phyloP scores from a whole-genome alignment of 1,284 basidiomycete genomes.

The Phenoliferia sp. region DNA sequence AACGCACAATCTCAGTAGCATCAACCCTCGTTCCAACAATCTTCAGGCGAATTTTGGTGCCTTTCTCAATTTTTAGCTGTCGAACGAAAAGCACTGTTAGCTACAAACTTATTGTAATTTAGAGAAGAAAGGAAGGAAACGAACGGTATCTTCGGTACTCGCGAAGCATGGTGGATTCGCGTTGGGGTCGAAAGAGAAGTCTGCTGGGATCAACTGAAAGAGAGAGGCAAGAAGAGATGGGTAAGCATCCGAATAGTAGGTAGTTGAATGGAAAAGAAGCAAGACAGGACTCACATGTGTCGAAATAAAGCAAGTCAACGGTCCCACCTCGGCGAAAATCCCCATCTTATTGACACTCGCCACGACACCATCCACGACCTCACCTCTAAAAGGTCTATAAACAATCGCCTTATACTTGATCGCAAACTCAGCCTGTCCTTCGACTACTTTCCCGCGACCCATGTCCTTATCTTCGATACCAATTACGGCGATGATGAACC shows the following conservation, averaged over 20 bases:
- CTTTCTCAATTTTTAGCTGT: slow-evolving; percentile 80
- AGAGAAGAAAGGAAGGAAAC: slow-evolving; percentile 16
- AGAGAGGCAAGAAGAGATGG: slow-evolving; percentile 20
- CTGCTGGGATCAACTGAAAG: slow-evolving; percentile 82
- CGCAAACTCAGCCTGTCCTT: slow-evolving; percentile 57
- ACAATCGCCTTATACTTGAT: slow-evolving; percentile 62
- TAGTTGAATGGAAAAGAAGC: neutral
- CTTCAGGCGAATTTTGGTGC: slow-evolving; percentile 84
- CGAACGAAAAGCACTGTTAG: slow-evolving; percentile 17
- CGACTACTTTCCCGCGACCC: slow-evolving; percentile 54
- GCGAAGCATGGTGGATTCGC: slow-evolving; percentile 80
- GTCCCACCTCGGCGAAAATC: slow-evolving; percentile 94
- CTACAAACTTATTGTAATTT: neutral
- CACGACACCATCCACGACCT: slow-evolving; percentile 95
- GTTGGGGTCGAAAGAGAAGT: slow-evolving; percentile 87
- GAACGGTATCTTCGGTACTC: slow-evolving; percentile 67
- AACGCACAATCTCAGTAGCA: slow-evolving; percentile 83
- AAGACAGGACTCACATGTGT: slow-evolving; percentile 64
- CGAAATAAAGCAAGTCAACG: slow-evolving; percentile 84
- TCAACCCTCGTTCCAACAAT: slow-evolving; percentile 96
- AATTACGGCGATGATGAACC: slow-evolving; percentile 96
- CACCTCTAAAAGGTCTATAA: slow-evolving; percentile 97
- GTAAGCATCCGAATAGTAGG: neutral
- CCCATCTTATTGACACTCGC: slow-evolving; percentile 99
- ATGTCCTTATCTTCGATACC: slow-evolving; percentile 44